These are phyloP conservation scores for Cystoisospora suis DNA, from an alignment of 169 alveolate genomes.

Conservation along the genomic window DNA sequence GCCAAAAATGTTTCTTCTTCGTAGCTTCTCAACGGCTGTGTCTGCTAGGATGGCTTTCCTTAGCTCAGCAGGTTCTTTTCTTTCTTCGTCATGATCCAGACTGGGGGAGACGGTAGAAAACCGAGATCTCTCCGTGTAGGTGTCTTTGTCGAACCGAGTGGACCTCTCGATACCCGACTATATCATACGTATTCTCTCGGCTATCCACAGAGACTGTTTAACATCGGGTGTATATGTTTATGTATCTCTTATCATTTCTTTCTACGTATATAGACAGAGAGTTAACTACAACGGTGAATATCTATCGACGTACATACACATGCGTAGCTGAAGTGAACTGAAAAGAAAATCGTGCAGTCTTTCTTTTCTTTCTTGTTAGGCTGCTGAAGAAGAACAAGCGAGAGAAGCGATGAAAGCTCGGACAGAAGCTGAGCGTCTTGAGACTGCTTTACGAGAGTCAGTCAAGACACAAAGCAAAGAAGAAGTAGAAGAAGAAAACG, in stretches of 20 bases:
- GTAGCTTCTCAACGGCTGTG: no score
- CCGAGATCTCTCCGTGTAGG: neutral
- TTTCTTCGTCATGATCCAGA: neutral
- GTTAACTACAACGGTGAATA: no score
- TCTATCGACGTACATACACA: no score
- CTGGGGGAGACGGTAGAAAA: neutral
- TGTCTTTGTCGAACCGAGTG: neutral
- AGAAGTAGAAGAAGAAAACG: neutral
- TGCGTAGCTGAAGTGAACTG: no score
- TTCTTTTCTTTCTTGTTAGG: neutral
- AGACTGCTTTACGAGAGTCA: no score
- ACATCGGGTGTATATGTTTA: neutral
- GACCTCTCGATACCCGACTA: neutral
- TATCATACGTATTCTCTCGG: neutral
- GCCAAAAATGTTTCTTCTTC: no score
- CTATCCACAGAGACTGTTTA: neutral
- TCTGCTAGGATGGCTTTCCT: no score
- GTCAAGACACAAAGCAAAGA: no score
- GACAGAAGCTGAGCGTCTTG: neutral
- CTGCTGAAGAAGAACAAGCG: neutral
- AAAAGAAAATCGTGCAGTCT: no score
- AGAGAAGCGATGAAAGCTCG: neutral
- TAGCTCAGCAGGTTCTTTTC: neutral
- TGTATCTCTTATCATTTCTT: neutral
- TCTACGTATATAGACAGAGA: no score